These are phyloP conservation scores for Deinandra increscens DNA, from an alignment of 129 eudicot species.

Conservation along the genomic window DNA sequence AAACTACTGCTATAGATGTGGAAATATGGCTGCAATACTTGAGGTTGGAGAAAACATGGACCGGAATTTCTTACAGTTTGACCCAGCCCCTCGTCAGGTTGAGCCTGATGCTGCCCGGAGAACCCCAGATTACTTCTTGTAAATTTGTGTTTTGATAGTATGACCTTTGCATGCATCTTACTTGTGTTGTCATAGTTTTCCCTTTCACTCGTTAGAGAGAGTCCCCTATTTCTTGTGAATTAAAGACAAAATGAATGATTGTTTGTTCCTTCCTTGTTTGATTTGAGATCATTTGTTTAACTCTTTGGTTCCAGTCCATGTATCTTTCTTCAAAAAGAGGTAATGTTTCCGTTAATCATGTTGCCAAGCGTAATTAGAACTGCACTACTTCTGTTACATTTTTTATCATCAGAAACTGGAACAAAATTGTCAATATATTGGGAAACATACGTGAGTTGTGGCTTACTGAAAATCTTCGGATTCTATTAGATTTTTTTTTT, in stretches of 20 bases:
- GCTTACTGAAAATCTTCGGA: neutral
- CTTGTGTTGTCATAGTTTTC: slow-evolving; percentile 32
- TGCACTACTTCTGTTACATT: neutral
- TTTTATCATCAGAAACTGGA: slow-evolving; percentile 16
- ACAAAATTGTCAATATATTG: neutral
- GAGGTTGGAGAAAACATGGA: slow-evolving; percentile 60
- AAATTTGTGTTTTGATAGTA: slow-evolving; percentile 22
- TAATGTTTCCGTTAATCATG: neutral
- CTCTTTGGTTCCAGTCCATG: slow-evolving; percentile 2
- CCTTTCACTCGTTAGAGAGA: neutral
- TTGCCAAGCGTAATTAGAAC: neutral
- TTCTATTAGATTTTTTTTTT: neutral
- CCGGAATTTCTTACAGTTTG: slow-evolving; percentile 55
- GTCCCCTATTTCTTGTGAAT: slow-evolving; percentile 8
- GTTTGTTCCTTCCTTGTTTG: slow-evolving; percentile 3
- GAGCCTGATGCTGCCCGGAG: slow-evolving; percentile 46
- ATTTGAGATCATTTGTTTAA: slow-evolving; percentile 10
- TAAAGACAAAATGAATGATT: slow-evolving; percentile 19
- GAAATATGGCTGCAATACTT: slow-evolving; percentile 49
- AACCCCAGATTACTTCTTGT: slow-evolving; percentile 57
- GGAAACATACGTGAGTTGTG: slow-evolving; percentile 1
- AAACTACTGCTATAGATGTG: slow-evolving; percentile 48
- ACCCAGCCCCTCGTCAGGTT: slow-evolving; percentile 59
- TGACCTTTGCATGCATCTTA: slow-evolving; percentile 18
- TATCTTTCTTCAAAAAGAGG: neutral